Evolutionary conservation across 495 filamentous ascomycete genomes (phyloP).

Genomic region (Penicillium soppii): DNA sequence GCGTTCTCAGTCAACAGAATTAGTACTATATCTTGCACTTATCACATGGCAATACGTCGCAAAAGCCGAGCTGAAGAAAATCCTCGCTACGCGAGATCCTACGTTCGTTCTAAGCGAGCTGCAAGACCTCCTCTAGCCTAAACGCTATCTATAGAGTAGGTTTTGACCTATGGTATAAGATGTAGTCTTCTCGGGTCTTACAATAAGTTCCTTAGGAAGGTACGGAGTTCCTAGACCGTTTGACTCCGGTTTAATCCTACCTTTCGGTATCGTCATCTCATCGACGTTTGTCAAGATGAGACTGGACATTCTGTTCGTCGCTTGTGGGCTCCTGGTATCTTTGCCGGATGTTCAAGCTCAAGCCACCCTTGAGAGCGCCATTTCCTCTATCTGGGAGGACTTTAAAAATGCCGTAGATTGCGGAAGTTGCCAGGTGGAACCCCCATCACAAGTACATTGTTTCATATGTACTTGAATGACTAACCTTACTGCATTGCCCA

Average conservation of each 20-base stretch:
- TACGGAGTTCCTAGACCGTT: background rate
- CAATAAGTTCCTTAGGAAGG: background rate
- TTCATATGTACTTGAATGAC: background rate
- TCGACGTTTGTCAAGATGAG: constrained; percentile 6
- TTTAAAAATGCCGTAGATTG: constrained; percentile 25
- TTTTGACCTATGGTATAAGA: constrained; percentile 2
- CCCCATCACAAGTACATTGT: no score
- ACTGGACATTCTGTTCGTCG: constrained; percentile 1
- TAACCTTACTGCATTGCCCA: constrained; percentile 10
- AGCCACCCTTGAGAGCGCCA: constrained; percentile 5
- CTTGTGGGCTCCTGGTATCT: constrained; percentile 1
- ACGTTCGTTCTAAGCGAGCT: constrained; percentile 8
- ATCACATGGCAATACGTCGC: background rate
- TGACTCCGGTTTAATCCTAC: background rate
- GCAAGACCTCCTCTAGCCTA: constrained; percentile 2
- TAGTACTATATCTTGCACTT: background rate
- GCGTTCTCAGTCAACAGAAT: background rate
- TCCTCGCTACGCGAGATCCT: background rate
- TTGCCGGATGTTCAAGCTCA: constrained; percentile 4
- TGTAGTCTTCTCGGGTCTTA: background rate
- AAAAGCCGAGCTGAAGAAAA: background rate
- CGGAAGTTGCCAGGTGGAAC: constrained; percentile 17
- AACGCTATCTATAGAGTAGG: background rate
- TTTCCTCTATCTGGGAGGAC: constrained; percentile 20
- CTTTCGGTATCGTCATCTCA: background rate